Base-by-base conservation (phyloP, 495 filamentous ascomycete species). In the Trichoderma erinaceum region DNA sequence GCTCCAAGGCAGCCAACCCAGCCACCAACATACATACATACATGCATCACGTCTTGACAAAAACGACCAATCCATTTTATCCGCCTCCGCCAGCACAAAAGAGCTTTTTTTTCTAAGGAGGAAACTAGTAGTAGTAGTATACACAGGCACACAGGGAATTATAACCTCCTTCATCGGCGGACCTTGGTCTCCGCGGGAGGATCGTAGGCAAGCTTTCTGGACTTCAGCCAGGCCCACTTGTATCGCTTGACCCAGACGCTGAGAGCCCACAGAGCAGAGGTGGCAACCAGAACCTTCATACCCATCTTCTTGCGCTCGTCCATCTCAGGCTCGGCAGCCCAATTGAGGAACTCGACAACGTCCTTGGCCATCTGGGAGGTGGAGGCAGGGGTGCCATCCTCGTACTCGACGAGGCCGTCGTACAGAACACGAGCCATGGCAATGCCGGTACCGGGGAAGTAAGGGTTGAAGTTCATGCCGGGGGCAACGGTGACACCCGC, bases 291-390 rank as follows among this genome's bases (percentile, higher is more conserved):
- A 44, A 93, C 90, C 87, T 98, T 97, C 86, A 93, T 85, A 75
- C 96, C 96, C 96, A 99, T 99, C 85, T 92, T 94, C 88, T 99
- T 99, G 75, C 96, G 87, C 74, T 95, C 85, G 73, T 99, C 96
- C 92, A 96, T 96, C 86, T 99, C 96, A 61, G 96, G 96, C 84
- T 99, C 96, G 68, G 96, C 92, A 38, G 96, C 82, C 94, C 94
- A 99, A 87, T 99, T 97, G 75, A 99, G 86, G 84, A 99, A 99
- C 83, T 99, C 93, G 48, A 88, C 86, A 66, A 98, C 96, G 76
- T 99, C 96, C 88, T 99, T 99, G 73, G 96, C 96, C 96, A 99
- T 98, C 84, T 99, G 96, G 65, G 93, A 97, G 68, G 93, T 90
- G 71, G 93, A 89, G 41, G 96, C 96, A 64, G 92, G 90, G 41